Evolutionary conservation across 345 rosid species (phyloP).

Genomic region (Mercurialis annua): DNA sequence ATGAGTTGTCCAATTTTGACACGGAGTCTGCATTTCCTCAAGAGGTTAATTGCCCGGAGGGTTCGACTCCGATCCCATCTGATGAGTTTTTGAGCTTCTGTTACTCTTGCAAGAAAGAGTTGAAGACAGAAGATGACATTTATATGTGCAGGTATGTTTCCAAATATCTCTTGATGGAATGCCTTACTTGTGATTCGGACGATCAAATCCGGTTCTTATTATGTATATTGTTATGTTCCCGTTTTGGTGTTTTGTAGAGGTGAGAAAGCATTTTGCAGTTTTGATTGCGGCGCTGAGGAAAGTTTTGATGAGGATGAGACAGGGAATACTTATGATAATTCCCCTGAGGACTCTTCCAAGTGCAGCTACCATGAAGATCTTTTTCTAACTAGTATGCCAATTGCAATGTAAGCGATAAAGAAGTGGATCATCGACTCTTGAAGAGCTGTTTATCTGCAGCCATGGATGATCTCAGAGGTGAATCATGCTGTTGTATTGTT

Average conservation of each 20-base stretch:
- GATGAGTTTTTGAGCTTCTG: conserved; percentile 33
- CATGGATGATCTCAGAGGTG: conserved; percentile 20
- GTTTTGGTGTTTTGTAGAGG: conserved; percentile 25
- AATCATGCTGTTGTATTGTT: conserved; percentile 3
- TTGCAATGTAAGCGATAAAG: conserved; percentile 20
- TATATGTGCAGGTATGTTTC: conserved; percentile 35
- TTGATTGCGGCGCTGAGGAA: conserved; percentile 31
- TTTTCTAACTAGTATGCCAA: conserved; percentile 37
- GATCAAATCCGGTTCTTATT: not conserved
- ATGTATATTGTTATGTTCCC: not conserved
- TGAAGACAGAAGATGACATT: conserved; percentile 30
- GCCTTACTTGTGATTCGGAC: not conserved
- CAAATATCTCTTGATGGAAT: not conserved
- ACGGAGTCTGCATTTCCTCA: conserved; percentile 25
- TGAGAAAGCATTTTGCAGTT: conserved; percentile 40
- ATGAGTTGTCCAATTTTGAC: conserved; percentile 34
- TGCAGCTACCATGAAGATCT: conserved; percentile 43
- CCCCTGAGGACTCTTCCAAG: conserved; percentile 28
- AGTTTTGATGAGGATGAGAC: conserved; percentile 33
- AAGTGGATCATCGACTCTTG: conserved; percentile 19
- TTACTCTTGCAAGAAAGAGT: conserved; percentile 38
- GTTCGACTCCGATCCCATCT: conserved; percentile 15
- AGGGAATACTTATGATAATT: conserved; percentile 22
- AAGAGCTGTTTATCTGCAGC: conserved; percentile 35
- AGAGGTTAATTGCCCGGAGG: conserved; percentile 11